Evolutionary conservation across 345 rosid species (phyloP), one percentile per base, ranked within the genome.

Genomic region (Euclidium syriacum): DNA sequence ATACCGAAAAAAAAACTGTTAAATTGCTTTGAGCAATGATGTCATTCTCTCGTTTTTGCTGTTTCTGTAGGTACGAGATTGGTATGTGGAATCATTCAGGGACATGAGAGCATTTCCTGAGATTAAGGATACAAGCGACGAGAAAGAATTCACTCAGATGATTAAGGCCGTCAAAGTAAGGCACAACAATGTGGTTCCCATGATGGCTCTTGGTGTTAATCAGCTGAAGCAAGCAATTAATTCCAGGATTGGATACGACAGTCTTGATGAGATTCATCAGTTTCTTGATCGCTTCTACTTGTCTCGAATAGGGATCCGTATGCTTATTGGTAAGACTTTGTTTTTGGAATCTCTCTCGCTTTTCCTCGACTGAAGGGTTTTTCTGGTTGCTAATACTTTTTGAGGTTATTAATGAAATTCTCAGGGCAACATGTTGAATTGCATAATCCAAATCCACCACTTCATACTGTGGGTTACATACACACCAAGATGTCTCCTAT

Each of bases 361-460:
- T 10, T 10, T 43, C 5, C 25, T 16, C 8, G 8, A 10, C 14
- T 14, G 16, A 9, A 62, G 8, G 0, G 14, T 51, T 44, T 62
- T 51, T 5, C 4, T 54, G 43, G 0, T 36, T 30, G 52, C n/a
- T 55, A 34, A 46, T 11, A 19, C 39, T 22, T 34, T 10, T 44
- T 52, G 46, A 14, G 17, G 1, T 11, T 49, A 0, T 35, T 4
- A 20, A n/a, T 66, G 63, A 67, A 54, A 73, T 73, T 55, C 47
- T 61, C 92, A 90, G 99, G 96, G 80, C 97, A 95, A 84, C 99
- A 95, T 47, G 99, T 95, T 66, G 96, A 95, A 78, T 73, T 95
- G 81, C 99, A 95, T 76, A 90, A 90, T 74, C 92, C 92, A 34
- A 83, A 86, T 19, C 95, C 99, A 3, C 85, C 85, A 60, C 96